A percentile compares a stretch with the other conserved stretches of the same genome.
These are phyloP conservation scores for Setaria italica DNA, from an alignment of 202 grass and related monocot species.

Conservation along the genomic window DNA sequence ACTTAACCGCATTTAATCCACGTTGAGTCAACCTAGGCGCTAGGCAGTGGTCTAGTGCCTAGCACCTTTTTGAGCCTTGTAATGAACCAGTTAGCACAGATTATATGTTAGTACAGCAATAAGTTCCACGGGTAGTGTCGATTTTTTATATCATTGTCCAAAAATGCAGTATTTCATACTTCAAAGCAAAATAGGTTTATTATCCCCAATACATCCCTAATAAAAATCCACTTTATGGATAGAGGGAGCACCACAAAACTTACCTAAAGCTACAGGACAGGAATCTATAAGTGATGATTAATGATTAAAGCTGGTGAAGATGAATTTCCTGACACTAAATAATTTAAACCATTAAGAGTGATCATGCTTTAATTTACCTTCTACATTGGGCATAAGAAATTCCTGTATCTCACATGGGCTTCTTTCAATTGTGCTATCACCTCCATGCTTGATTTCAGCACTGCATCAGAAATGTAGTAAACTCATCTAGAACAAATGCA, in stretches of 20 bases:
- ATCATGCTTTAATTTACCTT: background rate
- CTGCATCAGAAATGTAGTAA: conserved; percentile 4
- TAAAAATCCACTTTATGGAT: background rate
- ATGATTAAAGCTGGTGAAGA: background rate
- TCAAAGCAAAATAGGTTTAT: background rate
- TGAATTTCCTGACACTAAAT: background rate
- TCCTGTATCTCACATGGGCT: background rate
- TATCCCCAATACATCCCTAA: background rate
- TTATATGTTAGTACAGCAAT: background rate
- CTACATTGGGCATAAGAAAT: background rate
- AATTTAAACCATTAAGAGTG: background rate
- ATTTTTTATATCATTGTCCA: background rate
- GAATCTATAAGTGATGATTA: background rate
- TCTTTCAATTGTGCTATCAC: background rate
- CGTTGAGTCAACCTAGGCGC: too few relatives aligned
- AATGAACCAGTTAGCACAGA: background rate
- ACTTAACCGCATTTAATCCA: too few relatives aligned
- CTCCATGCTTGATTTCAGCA: background rate
- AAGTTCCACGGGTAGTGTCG: background rate
- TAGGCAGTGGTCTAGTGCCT: too few relatives aligned
- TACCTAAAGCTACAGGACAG: background rate
- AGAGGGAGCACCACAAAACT: background rate
- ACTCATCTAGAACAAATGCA: background rate
- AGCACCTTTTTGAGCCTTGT: too few relatives aligned
- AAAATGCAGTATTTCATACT: background rate